Conservation (phyloP, 1,139 yeast genomes). For the Taiozyma onychis region DNA sequence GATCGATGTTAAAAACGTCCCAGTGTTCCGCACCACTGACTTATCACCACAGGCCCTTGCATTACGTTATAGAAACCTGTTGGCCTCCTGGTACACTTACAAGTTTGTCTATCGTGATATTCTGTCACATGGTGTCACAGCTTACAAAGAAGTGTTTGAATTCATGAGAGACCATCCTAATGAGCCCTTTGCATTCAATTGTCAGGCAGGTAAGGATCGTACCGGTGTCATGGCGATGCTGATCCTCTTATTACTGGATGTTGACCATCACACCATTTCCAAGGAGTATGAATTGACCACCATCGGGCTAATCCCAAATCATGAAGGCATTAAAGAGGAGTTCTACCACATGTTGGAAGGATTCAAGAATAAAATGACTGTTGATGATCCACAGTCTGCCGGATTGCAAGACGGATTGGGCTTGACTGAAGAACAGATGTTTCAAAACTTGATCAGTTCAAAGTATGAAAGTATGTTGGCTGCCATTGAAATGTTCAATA, state of each 20-base stretch:
- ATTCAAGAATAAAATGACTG: conserved; percentile 14
- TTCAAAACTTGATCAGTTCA: conserved; percentile 53
- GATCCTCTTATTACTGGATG: conserved; percentile 56
- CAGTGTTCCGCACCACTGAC: conserved; percentile 53
- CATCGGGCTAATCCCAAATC: conserved; percentile 53
- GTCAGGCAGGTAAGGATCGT: conserved; percentile 86
- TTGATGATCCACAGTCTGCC: conserved; percentile 5
- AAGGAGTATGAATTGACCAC: conserved; percentile 74
- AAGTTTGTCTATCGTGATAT: conserved; percentile 59
- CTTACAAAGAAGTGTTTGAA: conserved; percentile 44
- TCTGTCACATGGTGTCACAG: conserved; percentile 40
- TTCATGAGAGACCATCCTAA: conserved; percentile 48
- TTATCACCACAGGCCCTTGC: conserved; percentile 66
- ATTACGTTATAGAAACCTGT: conserved; percentile 46
- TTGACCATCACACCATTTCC: conserved; percentile 59
- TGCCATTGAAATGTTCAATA: conserved; percentile 44
- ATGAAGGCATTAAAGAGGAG: conserved; percentile 32
- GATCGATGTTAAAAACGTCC: conserved; percentile 48
- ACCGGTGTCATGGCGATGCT: conserved; percentile 75
- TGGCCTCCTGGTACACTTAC: conserved; percentile 61
- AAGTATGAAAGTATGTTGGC: conserved; percentile 70
- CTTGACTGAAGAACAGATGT: conserved; percentile 27
- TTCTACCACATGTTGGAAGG: conserved; percentile 25
- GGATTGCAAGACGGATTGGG: conserved; percentile 4
- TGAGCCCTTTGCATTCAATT: conserved; percentile 58